Conservation (phyloP, 257 asterid genomes). For the Nicotiana attenuata region DNA sequence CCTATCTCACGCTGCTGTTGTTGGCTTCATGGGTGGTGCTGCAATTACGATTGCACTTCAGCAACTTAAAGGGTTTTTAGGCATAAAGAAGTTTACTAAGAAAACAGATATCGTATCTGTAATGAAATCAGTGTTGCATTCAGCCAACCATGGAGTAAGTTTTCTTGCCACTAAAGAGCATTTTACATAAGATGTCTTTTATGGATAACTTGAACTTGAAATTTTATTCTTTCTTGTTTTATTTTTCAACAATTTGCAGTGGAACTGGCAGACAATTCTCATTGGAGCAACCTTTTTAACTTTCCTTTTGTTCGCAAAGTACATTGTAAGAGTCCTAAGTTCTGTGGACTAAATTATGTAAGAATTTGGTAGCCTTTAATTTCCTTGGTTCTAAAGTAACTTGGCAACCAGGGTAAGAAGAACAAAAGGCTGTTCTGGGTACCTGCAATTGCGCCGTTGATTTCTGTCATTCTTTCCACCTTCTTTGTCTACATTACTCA, state of each 20-base stretch:
- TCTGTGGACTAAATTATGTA: background rate
- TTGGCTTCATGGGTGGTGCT: slow-evolving; percentile 96
- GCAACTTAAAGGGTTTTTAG: slow-evolving; percentile 78
- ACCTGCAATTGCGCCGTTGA: slow-evolving; percentile 78
- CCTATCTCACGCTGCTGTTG: slow-evolving; percentile 89
- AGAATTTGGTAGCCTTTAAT: background rate
- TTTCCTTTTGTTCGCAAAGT: slow-evolving; percentile 66
- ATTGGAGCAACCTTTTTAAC: slow-evolving; percentile 62
- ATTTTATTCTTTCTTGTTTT: background rate
- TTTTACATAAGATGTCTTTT: background rate
- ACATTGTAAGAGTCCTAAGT: slow-evolving; percentile 25
- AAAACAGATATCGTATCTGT: slow-evolving; percentile 70
- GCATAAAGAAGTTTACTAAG: slow-evolving; percentile 67
- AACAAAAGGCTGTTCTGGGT: slow-evolving; percentile 71
- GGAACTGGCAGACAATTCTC: slow-evolving; percentile 70
- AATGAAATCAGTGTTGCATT: slow-evolving; percentile 45
- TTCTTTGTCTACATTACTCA: slow-evolving; percentile 62
- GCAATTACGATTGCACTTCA: slow-evolving; percentile 93
- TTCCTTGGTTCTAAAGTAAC: slow-evolving; percentile 3
- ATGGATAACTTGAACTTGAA: background rate
- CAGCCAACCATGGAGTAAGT: slow-evolving; percentile 48
- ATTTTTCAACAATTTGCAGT: slow-evolving; percentile 32
- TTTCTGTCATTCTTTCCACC: slow-evolving; percentile 68
- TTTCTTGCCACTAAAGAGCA: background rate
- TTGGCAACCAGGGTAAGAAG: slow-evolving; percentile 50